Evolutionary conservation across 2,329 filamentous ascomycete species (phyloP).

Genomic region (Venturia pyrina): DNA sequence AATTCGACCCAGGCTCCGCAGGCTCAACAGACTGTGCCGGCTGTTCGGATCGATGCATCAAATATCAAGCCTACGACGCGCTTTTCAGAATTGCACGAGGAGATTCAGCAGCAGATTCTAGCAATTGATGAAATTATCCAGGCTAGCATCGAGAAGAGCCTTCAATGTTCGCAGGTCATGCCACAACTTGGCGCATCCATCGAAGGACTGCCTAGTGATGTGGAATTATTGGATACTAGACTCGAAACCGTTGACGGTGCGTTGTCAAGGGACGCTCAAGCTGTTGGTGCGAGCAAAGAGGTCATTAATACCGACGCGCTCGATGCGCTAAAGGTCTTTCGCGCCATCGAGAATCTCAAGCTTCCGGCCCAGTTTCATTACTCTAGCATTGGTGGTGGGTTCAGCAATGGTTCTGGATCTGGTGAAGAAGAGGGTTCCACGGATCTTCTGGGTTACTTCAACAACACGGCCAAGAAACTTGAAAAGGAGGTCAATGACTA

Average conservation of each 20-base stretch:
- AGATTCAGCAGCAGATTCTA: slow-evolving; percentile 69
- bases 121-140: slow-evolving; percentile 71
- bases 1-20: slow-evolving; percentile 20
- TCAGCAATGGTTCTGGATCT: not conserved
- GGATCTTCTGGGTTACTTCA: slow-evolving; percentile 38
- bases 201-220: slow-evolving; percentile 54
- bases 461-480: slow-evolving; percentile 22
- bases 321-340: slow-evolving; percentile 62
- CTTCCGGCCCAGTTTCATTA: slow-evolving; percentile 54
- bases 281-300: slow-evolving; percentile 47
- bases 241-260: slow-evolving; percentile 53
- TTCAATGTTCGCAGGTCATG: slow-evolving; percentile 60
- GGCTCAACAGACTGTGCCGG: slow-evolving; percentile 49
- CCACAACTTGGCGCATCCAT: slow-evolving; percentile 54
- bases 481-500: slow-evolving; percentile 29
- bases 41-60: slow-evolving; percentile 67
- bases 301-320: slow-evolving; percentile 55
- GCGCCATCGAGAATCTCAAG: slow-evolving; percentile 64
- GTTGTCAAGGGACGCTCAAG: slow-evolving; percentile 51
- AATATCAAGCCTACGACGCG: slow-evolving; percentile 80
- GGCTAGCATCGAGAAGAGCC: slow-evolving; percentile 64
- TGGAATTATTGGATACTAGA: slow-evolving; percentile 52
- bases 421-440: slow-evolving; percentile 17
- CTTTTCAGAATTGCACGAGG: slow-evolving; percentile 79
- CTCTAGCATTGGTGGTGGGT: not conserved